These are phyloP conservation scores for Moesziomyces globuligerus DNA, from an alignment of 1,284 basidiomycete species.

Conservation along the genomic window DNA sequence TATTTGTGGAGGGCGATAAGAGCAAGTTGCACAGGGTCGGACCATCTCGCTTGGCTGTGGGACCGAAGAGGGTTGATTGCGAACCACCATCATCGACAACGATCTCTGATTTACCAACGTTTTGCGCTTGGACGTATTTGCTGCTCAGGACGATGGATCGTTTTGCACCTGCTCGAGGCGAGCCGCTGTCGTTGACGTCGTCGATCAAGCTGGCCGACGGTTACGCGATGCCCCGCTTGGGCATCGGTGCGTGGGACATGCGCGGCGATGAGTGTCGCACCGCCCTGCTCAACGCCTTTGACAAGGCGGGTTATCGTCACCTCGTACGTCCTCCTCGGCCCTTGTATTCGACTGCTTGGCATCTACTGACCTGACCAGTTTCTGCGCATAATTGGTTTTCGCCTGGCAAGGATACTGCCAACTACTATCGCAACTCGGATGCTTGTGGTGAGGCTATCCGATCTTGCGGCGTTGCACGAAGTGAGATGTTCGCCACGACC, in stretches of 20 bases:
- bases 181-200: constrained; percentile 26
- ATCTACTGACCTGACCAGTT: no score
- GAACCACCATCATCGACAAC: no score
- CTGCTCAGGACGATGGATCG: constrained; percentile 26
- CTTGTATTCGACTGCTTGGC: no score
- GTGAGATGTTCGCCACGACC: constrained; percentile 84
- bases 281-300: constrained; percentile 36
- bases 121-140: no score
- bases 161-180: constrained; percentile 22
- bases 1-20: no score
- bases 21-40: no score
- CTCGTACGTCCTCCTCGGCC: neutral
- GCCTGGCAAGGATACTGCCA: constrained; percentile 50
- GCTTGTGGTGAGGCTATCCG: constrained; percentile 84
- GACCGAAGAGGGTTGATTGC: no score
- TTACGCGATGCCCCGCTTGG: constrained; percentile 40
- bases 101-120: no score
- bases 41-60: no score
- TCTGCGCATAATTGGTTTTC: no score
- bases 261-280: constrained; percentile 23
- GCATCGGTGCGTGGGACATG: constrained; percentile 53
- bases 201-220: constrained; percentile 38
- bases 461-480: constrained; percentile 77
- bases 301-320: constrained; percentile 68
- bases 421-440: constrained; percentile 75